A percentile compares a stretch with the other conserved stretches of the same genome.
Conservation (phyloP, 169 alveolate species). For the Cryptosporidium muris region DNA sequence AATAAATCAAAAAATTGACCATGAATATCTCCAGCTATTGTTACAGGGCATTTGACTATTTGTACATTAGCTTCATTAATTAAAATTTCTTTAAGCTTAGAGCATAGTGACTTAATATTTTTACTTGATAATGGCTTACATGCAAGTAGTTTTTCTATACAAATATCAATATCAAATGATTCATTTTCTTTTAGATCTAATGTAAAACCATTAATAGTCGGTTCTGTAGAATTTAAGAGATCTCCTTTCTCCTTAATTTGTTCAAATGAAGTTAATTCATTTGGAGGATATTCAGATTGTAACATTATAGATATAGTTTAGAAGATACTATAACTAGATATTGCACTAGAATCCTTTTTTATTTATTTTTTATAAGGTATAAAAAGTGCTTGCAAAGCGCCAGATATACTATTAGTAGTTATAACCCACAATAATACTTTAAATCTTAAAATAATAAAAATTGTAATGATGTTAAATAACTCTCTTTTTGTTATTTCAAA, state of each 20-base stretch:
- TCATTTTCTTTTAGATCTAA: constrained; percentile 54
- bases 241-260: background rate
- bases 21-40: constrained; percentile 97
- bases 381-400: no score
- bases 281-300: background rate
- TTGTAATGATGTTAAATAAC: no score
- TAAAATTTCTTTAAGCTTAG: constrained; percentile 84
- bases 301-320: no score
- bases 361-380: no score
- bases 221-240: constrained; percentile 8
- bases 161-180: constrained; percentile 71
- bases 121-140: constrained; percentile 79
- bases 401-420: no score
- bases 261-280: no score
- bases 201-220: constrained; percentile 45
- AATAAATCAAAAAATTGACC: constrained; percentile 96
- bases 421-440: no score
- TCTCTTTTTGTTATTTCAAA: no score
- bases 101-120: constrained; percentile 78
- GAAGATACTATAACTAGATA: no score
- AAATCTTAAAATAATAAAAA: no score
- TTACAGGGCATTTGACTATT: constrained; percentile 90
- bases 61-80: constrained; percentile 85
- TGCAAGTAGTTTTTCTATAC: constrained; percentile 74
- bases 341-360: no score